Conservation (phyloP, 148 eudicot genomes). For the Fagopyrum homotropicum region DNA sequence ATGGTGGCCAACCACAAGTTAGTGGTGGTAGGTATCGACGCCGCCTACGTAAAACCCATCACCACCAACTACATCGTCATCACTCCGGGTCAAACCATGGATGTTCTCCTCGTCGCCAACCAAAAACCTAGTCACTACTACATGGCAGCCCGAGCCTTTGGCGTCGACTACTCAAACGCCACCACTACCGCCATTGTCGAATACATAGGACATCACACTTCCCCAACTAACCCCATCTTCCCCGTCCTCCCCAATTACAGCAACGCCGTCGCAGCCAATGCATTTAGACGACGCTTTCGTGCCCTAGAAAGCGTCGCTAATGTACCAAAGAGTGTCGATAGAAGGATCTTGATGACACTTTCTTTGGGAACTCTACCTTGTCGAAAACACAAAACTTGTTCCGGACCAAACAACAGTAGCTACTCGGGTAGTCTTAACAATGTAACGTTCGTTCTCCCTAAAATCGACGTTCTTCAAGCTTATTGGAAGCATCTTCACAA, state of each 20-base stretch:
- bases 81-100: constrained; percentile 29
- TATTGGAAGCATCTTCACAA: neutral
- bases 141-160: neutral
- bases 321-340: constrained; percentile 21
- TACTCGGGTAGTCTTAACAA: constrained; percentile 25
- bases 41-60: constrained; percentile 21
- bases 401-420: neutral
- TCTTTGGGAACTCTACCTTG: neutral
- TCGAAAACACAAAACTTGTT: constrained; percentile 12
- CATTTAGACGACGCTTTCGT: constrained; percentile 14
- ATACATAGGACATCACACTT: constrained; percentile 12
- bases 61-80: constrained; percentile 17
- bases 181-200: constrained; percentile 22
- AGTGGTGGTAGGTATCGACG: constrained; percentile 22
- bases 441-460: constrained; percentile 21
- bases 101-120: constrained; percentile 11
- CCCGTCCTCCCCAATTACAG: constrained; percentile 23
- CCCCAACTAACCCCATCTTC: neutral
- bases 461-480: constrained; percentile 17
- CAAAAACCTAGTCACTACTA: neutral
- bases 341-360: constrained; percentile 12
- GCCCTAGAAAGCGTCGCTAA: constrained; percentile 12
- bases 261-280: neutral
- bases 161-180: neutral
- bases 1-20: constrained; percentile 18